Percentiles rank a stretch among this genome's conserved stretches.
Evolutionary conservation across 768 basidiomycete species (phyloP).

Genomic region (Serendipita sp.): DNA sequence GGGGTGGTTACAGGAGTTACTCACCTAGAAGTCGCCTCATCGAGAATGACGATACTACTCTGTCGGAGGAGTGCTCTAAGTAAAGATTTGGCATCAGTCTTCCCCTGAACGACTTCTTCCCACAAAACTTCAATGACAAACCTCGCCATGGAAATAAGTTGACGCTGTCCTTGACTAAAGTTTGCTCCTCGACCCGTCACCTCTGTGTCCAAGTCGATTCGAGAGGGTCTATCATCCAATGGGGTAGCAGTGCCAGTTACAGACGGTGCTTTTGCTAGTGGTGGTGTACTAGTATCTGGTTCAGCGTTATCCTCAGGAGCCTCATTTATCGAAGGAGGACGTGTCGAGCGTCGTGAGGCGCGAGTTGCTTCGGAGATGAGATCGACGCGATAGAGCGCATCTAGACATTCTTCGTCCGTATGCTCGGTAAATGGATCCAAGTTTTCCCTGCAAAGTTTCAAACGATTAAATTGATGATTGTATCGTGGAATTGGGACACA

Average conservation of each 20-base stretch:
- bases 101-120: not conserved
- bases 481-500: not conserved
- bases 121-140: not conserved
- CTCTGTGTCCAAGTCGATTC: not conserved
- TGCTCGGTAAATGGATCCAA: constrained; percentile 7
- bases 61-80: constrained; percentile 6
- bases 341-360: not conserved
- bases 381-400: not conserved
- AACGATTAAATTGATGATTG: not conserved
- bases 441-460: not conserved
- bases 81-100: no score
- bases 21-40: constrained; percentile 4
- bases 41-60: constrained; percentile 5
- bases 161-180: constrained; percentile 2
- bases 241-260: not conserved
- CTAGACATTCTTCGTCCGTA: constrained; percentile 6
- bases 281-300: no score
- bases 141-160: not conserved
- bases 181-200: constrained; percentile 4
- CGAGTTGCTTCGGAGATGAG: not conserved
- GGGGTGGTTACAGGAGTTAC: not conserved
- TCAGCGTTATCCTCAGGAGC: not conserved
- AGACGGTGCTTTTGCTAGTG: not conserved
- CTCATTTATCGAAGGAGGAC: not conserved
- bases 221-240: not conserved